Conservation (phyloP, 1,139 yeast genomes). For the Saccharomyces hybrid region DNA sequence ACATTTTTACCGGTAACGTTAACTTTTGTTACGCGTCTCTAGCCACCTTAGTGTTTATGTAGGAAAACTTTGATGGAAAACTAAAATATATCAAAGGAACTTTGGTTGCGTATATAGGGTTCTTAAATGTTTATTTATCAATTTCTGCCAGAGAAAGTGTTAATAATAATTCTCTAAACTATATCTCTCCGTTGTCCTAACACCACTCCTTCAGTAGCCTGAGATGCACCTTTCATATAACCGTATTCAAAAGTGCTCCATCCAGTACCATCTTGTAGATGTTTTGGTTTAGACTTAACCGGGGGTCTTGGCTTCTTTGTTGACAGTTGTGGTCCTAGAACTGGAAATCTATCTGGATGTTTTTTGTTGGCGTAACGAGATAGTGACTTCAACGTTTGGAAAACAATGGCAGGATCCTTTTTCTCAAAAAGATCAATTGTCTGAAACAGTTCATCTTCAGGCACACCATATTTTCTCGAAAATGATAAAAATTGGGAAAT, state of each 20-base stretch:
- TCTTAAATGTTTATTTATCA: not conserved
- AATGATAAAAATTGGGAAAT: slow-evolving; percentile 62
- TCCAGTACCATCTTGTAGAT: slow-evolving; percentile 32
- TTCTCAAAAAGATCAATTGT: slow-evolving; percentile 71
- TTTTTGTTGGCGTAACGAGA: slow-evolving; percentile 52
- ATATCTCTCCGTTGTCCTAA: slow-evolving; percentile 45
- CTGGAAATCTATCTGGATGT: slow-evolving; percentile 38
- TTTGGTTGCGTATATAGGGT: too few species aligned
- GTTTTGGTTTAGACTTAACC: slow-evolving; percentile 27
- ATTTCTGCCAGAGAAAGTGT: not conserved
- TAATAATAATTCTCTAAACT: slow-evolving; percentile 9
- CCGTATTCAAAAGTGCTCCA: slow-evolving; percentile 59
- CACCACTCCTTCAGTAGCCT: slow-evolving; percentile 43
- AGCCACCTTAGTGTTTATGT: not conserved
- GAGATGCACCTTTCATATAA: slow-evolving; percentile 48
- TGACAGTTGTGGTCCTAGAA: slow-evolving; percentile 43
- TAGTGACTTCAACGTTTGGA: slow-evolving; percentile 64
- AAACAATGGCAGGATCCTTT: slow-evolving; percentile 70
- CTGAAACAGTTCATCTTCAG: slow-evolving; percentile 77
- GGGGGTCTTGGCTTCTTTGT: slow-evolving; percentile 35
- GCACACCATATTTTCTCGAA: slow-evolving; percentile 57
- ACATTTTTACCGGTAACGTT: not conserved
- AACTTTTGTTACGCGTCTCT: not conserved
- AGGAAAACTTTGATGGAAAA: not conserved
- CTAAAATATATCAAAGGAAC: not conserved